Conservation (phyloP, 73 alveolate species). For the Symbiodinium pilosum region DNA sequence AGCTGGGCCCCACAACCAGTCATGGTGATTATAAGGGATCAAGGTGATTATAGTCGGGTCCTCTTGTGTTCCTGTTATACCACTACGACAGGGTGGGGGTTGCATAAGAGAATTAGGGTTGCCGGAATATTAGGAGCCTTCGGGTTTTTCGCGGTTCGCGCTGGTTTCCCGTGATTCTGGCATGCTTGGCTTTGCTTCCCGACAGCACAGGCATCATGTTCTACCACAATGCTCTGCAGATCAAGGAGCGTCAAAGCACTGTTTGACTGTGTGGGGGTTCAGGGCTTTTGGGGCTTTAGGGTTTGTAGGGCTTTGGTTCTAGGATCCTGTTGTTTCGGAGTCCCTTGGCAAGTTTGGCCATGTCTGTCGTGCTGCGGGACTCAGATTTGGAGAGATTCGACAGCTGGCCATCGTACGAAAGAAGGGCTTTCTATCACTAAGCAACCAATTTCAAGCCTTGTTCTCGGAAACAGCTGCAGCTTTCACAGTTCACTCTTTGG, state of each 20-base stretch:
- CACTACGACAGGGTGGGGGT: too few relatives aligned
- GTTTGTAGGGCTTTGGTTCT: not conserved
- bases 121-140: too few relatives aligned
- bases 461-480: not conserved
- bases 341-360: not conserved
- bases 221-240: slow-evolving; percentile 63
- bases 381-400: not conserved
- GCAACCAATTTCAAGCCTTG: not conserved
- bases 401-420: not conserved
- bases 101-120: too few relatives aligned
- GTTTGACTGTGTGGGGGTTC: not conserved
- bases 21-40: too few relatives aligned
- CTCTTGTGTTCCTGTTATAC: too few relatives aligned
- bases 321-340: not conserved
- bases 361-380: not conserved
- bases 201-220: slow-evolving; percentile 55
- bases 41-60: too few relatives aligned
- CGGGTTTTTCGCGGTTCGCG: too few relatives aligned
- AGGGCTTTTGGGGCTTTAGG: not conserved
- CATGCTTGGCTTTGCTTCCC: too few relatives aligned
- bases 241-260: not conserved
- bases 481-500: not conserved
- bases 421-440: not conserved
- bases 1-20: too few relatives aligned
- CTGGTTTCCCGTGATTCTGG: too few relatives aligned